Percentiles rank a stretch among this genome's conserved stretches.
phyloP scores from a whole-genome alignment of 2,329 filamentous ascomycete genomes.

The Fusarium begoniae region DNA sequence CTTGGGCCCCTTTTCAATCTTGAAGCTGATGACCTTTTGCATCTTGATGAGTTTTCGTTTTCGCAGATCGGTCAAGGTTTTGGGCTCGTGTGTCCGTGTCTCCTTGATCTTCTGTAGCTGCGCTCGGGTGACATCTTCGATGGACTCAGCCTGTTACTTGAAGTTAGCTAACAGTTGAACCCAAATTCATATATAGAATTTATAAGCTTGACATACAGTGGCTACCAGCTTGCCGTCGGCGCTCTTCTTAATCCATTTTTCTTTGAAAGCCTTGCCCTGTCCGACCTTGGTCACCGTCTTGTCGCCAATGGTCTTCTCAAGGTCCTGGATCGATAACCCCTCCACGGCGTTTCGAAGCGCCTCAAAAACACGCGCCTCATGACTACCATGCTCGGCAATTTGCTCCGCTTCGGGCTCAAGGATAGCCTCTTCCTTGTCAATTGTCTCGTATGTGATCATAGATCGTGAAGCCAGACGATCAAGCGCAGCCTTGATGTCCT shows the following conservation, averaged over 20 bases:
- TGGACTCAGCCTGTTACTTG: slow-evolving; percentile 67
- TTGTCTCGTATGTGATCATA: slow-evolving; percentile 87
- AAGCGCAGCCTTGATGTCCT: slow-evolving; percentile 83
- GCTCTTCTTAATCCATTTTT: slow-evolving; percentile 74
- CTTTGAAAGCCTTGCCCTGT: slow-evolving; percentile 93
- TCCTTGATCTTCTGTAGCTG: slow-evolving; percentile 78
- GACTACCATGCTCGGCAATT: slow-evolving; percentile 79
- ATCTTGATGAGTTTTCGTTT: slow-evolving; percentile 90
- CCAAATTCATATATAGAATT: neutral
- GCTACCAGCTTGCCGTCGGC: slow-evolving; percentile 65
- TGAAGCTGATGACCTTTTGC: slow-evolving; percentile 87
- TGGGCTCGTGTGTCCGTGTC: slow-evolving; percentile 76
- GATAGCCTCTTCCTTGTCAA: slow-evolving; percentile 79
- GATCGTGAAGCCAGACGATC: slow-evolving; percentile 85
- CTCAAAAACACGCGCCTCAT: slow-evolving; percentile 85
- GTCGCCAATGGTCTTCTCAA: slow-evolving; percentile 75
- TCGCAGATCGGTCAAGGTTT: slow-evolving; percentile 82
- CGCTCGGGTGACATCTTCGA: slow-evolving; percentile 81
- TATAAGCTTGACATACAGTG: slow-evolving; percentile 51
- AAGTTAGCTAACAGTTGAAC: neutral
- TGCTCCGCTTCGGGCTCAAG: slow-evolving; percentile 79
- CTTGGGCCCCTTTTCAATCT: slow-evolving; percentile 83
- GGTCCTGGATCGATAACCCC: slow-evolving; percentile 81
- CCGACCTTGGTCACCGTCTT: slow-evolving; percentile 82
- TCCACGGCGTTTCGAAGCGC: slow-evolving; percentile 76